phyloP scores from a whole-genome alignment of 805 yeast species.

The Helenozyma rhizophorensis region DNA sequence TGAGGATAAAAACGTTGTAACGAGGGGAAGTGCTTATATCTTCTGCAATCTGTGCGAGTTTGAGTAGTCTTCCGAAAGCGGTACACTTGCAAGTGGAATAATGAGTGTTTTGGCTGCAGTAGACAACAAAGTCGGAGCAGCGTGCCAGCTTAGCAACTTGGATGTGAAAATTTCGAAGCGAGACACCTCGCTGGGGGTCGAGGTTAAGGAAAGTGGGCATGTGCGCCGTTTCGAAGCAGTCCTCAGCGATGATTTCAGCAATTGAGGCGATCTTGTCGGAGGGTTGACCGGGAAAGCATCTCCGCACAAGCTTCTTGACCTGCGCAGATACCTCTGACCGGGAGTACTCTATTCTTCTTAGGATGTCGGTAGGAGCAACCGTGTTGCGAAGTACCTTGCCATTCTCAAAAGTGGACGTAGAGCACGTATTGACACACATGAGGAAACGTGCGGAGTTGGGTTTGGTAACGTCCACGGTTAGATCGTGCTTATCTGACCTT shows the following conservation, averaged over 20 bases:
- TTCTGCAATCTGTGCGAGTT: slow-evolving; percentile 33
- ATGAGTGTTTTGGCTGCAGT: slow-evolving; percentile 23
- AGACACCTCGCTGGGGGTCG: slow-evolving; percentile 70
- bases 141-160: slow-evolving; percentile 79
- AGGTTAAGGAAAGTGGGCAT: slow-evolving; percentile 53
- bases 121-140: slow-evolving; percentile 73
- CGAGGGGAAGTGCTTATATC: slow-evolving; percentile 1
- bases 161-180: slow-evolving; percentile 78
- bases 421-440: slow-evolving; percentile 28
- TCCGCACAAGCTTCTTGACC: slow-evolving; percentile 3
- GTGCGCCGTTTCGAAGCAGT: slow-evolving; percentile 38
- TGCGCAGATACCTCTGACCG: slow-evolving; percentile 21
- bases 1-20: slow-evolving; percentile 21
- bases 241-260: slow-evolving; percentile 32
- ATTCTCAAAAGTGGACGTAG: not conserved
- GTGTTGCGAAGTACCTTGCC: slow-evolving; percentile 45
- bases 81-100: slow-evolving; percentile 7
- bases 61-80: slow-evolving; percentile 29
- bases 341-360: slow-evolving; percentile 45
- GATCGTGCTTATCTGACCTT: not conserved
- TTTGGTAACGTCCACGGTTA: slow-evolving; percentile 7
- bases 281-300: slow-evolving; percentile 2
- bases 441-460: slow-evolving; percentile 33
- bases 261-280: slow-evolving; percentile 5
- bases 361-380: slow-evolving; percentile 49